Base-by-base conservation (phyloP, 1,284 basidiomycete species). In the Mycena sp. region DNA sequence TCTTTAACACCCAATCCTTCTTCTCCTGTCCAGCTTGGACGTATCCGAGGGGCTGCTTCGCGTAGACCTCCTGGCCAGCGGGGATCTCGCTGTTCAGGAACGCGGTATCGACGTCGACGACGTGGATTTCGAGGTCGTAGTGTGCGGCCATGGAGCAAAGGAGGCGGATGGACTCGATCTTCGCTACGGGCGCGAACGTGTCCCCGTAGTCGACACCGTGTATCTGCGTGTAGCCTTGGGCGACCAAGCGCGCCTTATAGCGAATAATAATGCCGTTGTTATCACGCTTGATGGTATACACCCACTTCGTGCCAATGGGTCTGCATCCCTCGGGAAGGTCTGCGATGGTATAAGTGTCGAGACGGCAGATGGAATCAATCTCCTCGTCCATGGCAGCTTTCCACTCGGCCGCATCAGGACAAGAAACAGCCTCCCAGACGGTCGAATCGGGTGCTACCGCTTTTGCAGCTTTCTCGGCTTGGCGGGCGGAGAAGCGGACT, bases 141-240 rank as follows among this genome's bases (percentile, higher is more conserved):
- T 71, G 49, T 0, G 72, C 73, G 14, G 75, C 72, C 9, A 77
- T 46, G 0, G 75, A 72, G 16, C 77, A 63, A 23, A 84, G 58
- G 0, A 77, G 19, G 2, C 78, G 67, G 0, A 83, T 63, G 0
- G 78, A 74, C 12, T 77, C 69, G 41, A 75, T 72, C 3, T 73
- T 64, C 1, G 76, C 73, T 0, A 82, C 78, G 0, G 80, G 80
- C 0, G 79, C 76, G 67, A 77, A 84, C 1, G 79, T 53, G 51
- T 69, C 79, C 63, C 80, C 30, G 35, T 61, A 61, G 25, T 61
- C 60, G 19, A 55, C 44, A 0, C 59, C 57, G n/a, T 38, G 45
- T 29, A 62, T 40, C 41, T 65, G 64, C 21, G 44, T 38, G 37
- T 59, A 64, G 0, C 71, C 71, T 46, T 70, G 66, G 0, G 67